Evolutionary conservation across 139 green algal species (phyloP).

Genomic region (Pycnococcus provasolii): DNA sequence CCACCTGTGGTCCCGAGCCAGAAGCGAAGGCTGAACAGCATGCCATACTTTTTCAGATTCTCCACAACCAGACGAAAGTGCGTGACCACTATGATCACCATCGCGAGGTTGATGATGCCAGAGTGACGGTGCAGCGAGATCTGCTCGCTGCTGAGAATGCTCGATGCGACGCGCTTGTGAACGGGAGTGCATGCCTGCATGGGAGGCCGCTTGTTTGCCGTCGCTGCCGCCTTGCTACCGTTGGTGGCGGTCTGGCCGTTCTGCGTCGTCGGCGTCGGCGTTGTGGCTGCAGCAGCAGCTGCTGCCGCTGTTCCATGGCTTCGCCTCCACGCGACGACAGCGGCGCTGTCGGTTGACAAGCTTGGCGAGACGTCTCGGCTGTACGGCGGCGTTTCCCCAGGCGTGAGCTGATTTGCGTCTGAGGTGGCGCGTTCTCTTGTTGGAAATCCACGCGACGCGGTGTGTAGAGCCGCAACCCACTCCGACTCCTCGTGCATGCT

Average conservation of each 20-base stretch:
- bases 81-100: constrained; percentile 33
- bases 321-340: no score
- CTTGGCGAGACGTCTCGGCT: no score
- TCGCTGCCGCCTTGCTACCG: not conserved
- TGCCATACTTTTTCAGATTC: constrained; percentile 37
- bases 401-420: not conserved
- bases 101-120: constrained; percentile 32
- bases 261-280: not conserved
- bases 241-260: not conserved
- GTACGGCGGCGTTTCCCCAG: no score
- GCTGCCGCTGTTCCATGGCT: no score
- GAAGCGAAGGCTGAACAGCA: constrained; percentile 24
- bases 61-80: constrained; percentile 37
- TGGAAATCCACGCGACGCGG: not conserved
- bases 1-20: constrained; percentile 1
- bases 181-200: constrained; percentile 1
- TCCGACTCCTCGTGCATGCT: not conserved
- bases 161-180: not conserved
- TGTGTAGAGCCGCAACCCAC: not conserved
- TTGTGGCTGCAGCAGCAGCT: not conserved
- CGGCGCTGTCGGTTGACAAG: no score
- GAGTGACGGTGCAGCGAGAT: constrained; percentile 20
- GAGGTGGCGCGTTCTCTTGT: not conserved
- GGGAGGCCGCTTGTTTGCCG: not conserved
- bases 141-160: not conserved